Percentiles rank a stretch among this genome's conserved stretches.
Conservation (phyloP, 345 rosid genomes). For the Citrus glauca region DNA sequence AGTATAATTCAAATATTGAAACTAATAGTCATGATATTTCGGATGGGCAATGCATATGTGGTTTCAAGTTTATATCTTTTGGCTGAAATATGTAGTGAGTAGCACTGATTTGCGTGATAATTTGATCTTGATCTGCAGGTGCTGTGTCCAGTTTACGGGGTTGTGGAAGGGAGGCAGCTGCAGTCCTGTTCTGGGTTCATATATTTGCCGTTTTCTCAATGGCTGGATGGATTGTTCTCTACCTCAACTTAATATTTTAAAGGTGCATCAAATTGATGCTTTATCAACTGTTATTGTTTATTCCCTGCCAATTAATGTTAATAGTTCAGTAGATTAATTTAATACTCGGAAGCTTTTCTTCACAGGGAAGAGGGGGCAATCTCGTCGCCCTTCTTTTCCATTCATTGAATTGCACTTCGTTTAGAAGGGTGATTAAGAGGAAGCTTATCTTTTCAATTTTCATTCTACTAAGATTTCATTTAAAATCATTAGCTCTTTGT, state of each 20-base stretch:
- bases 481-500: background rate
- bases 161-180: conserved; percentile 97
- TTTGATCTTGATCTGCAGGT: conserved; percentile 34
- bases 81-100: background rate
- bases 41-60: background rate
- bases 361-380: background rate
- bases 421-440: background rate
- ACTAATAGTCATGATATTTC: background rate
- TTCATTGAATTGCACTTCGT: background rate
- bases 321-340: conserved; percentile 10
- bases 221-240: conserved; percentile 96
- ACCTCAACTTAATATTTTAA: conserved; percentile 75
- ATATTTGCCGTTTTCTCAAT: conserved; percentile 85
- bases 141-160: conserved; percentile 96
- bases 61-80: background rate
- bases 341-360: background rate
- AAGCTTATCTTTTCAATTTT: background rate
- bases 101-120: background rate
- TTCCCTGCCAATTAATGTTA: conserved; percentile 1
- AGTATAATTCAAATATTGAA: background rate
- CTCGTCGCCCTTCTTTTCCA: background rate
- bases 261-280: background rate
- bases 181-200: conserved; percentile 96
- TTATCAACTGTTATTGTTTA: background rate
- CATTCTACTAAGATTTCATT: background rate